Percentiles rank a stretch among this genome's conserved stretches.
Conservation (phyloP, 192 early-diverging fungal genomes). For the Jimgerdemannia lactiflua region DNA sequence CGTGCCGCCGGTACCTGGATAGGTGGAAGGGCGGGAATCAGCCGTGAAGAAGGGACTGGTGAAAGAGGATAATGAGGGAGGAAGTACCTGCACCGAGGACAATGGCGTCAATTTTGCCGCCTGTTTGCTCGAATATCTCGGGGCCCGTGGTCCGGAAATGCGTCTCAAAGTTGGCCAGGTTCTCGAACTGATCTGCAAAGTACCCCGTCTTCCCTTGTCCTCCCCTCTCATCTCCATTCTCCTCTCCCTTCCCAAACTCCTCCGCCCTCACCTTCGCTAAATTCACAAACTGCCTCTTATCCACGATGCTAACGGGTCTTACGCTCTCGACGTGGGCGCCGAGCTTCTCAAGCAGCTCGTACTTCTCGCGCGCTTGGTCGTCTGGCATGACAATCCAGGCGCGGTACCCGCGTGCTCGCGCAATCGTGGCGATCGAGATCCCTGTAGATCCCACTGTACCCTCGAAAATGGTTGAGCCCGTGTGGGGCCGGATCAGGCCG, state of each 20-base stretch:
- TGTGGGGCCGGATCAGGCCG: constrained; percentile 70
- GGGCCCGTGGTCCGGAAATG: constrained; percentile 87
- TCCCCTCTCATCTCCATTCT: not conserved
- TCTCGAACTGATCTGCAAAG: constrained; percentile 97
- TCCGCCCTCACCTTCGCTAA: constrained; percentile 75
- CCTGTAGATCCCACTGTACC: constrained; percentile 97
- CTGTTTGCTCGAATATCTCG: constrained; percentile 79
- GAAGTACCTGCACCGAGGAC: constrained; percentile 81
- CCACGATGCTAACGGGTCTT: constrained; percentile 86
- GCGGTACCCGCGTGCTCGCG: constrained; percentile 84
- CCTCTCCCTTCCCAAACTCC: constrained; percentile 46
- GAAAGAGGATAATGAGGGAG: not conserved
- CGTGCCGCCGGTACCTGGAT: constrained; percentile 82
- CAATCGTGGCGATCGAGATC: constrained; percentile 91
- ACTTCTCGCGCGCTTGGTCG: constrained; percentile 91
- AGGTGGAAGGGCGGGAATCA: not conserved
- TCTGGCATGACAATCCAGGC: constrained; percentile 98
- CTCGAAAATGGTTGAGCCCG: constrained; percentile 82
- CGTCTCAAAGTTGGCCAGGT: constrained; percentile 73
- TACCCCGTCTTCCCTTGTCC: constrained; percentile 43
- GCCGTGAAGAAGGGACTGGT: no score
- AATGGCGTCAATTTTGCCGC: constrained; percentile 73
- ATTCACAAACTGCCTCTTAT: constrained; percentile 90
- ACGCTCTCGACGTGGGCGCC: constrained; percentile 92
- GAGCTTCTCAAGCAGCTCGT: constrained; percentile 74